phyloP scores from a whole-genome alignment of 73 alveolate genomes.

The Paramecium caudatum region DNA sequence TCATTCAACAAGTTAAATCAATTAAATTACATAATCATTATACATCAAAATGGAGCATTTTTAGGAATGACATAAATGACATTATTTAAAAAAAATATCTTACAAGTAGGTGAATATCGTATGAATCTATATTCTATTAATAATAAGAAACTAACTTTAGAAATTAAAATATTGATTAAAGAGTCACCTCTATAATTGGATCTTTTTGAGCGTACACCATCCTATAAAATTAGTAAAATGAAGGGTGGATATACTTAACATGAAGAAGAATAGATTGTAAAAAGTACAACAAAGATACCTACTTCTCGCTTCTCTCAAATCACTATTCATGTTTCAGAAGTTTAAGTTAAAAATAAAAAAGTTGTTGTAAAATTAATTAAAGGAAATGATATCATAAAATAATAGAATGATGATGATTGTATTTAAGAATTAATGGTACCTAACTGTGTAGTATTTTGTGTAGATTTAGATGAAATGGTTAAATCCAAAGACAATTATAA shows the following conservation, averaged over 20 bases:
- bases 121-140: conserved; percentile 16
- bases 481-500: neutral
- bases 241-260: conserved; percentile 43
- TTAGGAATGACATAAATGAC: conserved; percentile 25
- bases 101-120: conserved; percentile 6
- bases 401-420: conserved; percentile 41
- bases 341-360: neutral
- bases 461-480: neutral
- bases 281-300: neutral
- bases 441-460: neutral
- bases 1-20: neutral
- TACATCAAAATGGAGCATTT: neutral
- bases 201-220: conserved; percentile 22
- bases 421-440: conserved; percentile 4
- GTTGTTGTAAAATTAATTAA: neutral
- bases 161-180: conserved; percentile 9
- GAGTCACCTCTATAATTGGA: conserved; percentile 24
- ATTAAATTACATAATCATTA: conserved; percentile 10
- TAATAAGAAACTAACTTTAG: conserved; percentile 5
- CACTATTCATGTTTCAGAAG: neutral
- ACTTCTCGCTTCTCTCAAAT: neutral
- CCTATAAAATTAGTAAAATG: neutral
- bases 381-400: neutral
- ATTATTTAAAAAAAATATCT: neutral
- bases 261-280: neutral